These are phyloP conservation scores for Glarea lozoyensis DNA, from an alignment of 495 filamentous ascomycete genomes.

Conservation along the genomic window DNA sequence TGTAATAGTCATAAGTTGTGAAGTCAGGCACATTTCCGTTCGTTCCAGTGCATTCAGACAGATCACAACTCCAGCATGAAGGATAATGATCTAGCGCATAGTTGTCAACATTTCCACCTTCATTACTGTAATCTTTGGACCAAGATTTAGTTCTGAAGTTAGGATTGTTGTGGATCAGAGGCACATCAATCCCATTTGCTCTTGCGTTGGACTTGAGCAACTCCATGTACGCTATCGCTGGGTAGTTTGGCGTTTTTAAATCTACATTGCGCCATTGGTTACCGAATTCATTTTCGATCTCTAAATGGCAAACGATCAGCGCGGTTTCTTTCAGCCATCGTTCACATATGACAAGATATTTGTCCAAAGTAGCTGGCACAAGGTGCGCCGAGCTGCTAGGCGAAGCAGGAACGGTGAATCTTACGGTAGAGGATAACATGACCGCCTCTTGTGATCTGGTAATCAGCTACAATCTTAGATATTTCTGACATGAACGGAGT, in stretches of 20 bases:
- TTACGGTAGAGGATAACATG: slow-evolving; percentile 45
- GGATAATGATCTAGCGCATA: slow-evolving; percentile 51
- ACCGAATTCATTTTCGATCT: slow-evolving; percentile 56
- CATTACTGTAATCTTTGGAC: slow-evolving; percentile 38
- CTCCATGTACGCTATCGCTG: slow-evolving; percentile 47
- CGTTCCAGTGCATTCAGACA: slow-evolving; percentile 41
- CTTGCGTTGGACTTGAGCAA: slow-evolving; percentile 39
- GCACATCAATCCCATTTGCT: slow-evolving; percentile 44
- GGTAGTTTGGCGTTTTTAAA: slow-evolving; percentile 35
- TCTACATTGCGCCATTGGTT: slow-evolving; percentile 42
- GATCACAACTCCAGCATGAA: slow-evolving; percentile 52
- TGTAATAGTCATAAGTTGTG: slow-evolving; percentile 20
- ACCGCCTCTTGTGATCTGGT: slow-evolving; percentile 49
- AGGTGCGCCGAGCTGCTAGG: too few species aligned
- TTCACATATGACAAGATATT: too few species aligned
- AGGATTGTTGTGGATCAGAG: slow-evolving; percentile 44
- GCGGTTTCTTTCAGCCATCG: too few species aligned
- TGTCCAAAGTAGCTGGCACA: too few species aligned
- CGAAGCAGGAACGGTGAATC: too few species aligned
- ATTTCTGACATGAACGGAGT: slow-evolving; percentile 41
- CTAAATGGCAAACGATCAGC: too few species aligned
- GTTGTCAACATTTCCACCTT: slow-evolving; percentile 47
- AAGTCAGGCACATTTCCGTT: slow-evolving; percentile 47
- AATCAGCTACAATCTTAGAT: slow-evolving; percentile 37
- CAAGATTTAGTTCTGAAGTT: slow-evolving; percentile 32